Conservation (phyloP, 768 basidiomycete species). For the Xerocomellus intermedius region DNA sequence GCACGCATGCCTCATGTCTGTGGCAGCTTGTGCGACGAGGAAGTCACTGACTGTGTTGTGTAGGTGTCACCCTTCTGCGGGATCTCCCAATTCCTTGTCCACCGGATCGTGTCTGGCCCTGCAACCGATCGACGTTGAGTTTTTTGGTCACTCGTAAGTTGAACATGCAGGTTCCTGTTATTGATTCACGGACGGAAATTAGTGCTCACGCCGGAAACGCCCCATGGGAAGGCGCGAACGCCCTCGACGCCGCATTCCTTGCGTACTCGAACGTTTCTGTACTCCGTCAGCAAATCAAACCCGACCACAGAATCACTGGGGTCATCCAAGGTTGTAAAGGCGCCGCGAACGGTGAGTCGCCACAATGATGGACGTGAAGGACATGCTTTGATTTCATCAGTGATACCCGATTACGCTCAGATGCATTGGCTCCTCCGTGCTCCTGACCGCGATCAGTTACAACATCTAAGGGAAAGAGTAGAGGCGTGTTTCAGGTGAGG, state of each 20-base stretch:
- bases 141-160: constrained; percentile 68
- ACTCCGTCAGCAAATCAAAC: constrained; percentile 85
- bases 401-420: constrained; percentile 80
- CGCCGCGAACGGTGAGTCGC: constrained; percentile 60
- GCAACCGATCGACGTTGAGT: constrained; percentile 67
- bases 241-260: constrained; percentile 84
- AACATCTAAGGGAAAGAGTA: constrained; percentile 55
- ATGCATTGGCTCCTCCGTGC: constrained; percentile 75
- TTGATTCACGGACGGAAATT: constrained; percentile 8
- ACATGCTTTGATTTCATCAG: constrained; percentile 36
- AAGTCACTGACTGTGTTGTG: constrained; percentile 10
- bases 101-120: constrained; percentile 60
- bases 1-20: constrained; percentile 77
- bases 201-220: constrained; percentile 80
- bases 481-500: constrained; percentile 70
- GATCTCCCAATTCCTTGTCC: constrained; percentile 48
- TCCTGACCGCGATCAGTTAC: constrained; percentile 56
- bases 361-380: background rate
- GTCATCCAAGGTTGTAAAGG: constrained; percentile 68
- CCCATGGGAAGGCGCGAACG: constrained; percentile 86
- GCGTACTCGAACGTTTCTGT: constrained; percentile 78
- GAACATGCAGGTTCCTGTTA: background rate
- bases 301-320: constrained; percentile 77
- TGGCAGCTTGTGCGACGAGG: constrained; percentile 6
- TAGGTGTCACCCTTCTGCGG: constrained; percentile 75